Conservation (phyloP, 164 flowering plant species). For the Tinospora cordifolia region DNA sequence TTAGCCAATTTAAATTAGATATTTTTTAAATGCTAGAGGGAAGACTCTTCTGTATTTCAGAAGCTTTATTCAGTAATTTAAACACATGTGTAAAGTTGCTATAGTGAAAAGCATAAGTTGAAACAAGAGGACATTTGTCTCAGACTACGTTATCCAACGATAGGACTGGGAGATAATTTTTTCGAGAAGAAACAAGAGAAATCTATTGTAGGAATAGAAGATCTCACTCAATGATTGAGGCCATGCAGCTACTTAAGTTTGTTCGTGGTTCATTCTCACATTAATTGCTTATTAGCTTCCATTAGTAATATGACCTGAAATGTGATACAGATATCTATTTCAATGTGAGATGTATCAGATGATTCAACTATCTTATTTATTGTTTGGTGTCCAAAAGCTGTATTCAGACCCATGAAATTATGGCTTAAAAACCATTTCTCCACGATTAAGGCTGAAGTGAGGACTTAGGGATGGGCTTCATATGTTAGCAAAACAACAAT, state of each 20-base stretch:
- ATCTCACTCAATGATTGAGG: neutral
- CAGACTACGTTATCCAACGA: neutral
- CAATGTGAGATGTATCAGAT: neutral
- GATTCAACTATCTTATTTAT: neutral
- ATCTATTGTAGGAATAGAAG: neutral
- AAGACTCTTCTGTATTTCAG: neutral
- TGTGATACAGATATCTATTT: neutral
- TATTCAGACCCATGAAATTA: neutral
- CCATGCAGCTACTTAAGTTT: neutral
- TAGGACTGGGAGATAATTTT: too few relatives aligned
- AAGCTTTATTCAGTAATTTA: neutral
- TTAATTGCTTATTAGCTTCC: neutral
- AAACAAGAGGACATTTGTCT: neutral
- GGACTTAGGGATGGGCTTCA: neutral
- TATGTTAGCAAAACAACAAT: neutral
- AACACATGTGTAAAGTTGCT: neutral
- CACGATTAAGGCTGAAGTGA: neutral
- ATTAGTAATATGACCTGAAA: neutral
- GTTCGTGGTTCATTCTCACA: neutral
- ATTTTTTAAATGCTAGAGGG: neutral
- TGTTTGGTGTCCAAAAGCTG: neutral
- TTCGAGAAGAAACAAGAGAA: too few relatives aligned
- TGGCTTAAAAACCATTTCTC: conserved; percentile 3
- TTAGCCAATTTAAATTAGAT: neutral
- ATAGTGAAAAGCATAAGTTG: neutral